Evolutionary conservation across 371 early-diverging fungal species (phyloP).

Genomic region (Paraphysoderma sedebokerense): DNA sequence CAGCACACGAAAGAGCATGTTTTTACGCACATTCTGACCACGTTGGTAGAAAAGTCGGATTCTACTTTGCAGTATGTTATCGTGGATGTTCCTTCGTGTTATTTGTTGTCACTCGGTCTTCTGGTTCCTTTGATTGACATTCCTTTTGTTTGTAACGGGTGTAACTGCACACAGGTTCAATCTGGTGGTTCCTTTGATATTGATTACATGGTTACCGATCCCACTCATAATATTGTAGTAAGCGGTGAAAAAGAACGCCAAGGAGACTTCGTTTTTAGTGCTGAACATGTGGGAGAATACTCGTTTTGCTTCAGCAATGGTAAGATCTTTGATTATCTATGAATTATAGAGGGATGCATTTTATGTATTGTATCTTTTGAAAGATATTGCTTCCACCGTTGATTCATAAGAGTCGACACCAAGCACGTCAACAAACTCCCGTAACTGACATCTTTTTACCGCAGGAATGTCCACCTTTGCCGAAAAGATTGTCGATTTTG

Average conservation of each 20-base stretch:
- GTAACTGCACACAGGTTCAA: constrained; percentile 44
- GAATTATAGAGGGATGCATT: too few relatives aligned
- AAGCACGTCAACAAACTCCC: neutral
- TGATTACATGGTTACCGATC: constrained; percentile 63
- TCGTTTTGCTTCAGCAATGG: constrained; percentile 81
- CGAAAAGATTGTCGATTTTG: constrained; percentile 83
- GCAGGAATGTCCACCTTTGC: constrained; percentile 59
- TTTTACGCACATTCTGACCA: constrained; percentile 50
- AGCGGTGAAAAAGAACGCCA: constrained; percentile 66
- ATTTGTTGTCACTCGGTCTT: neutral
- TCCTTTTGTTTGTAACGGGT: neutral
- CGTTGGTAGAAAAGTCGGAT: constrained; percentile 68
- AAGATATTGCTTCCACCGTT: too few relatives aligned
- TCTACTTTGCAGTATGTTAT: constrained; percentile 84
- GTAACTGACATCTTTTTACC: neutral
- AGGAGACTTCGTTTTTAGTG: constrained; percentile 77
- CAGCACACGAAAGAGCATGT: constrained; percentile 70
- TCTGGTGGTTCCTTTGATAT: constrained; percentile 82
- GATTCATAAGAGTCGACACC: neutral
- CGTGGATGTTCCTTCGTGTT: neutral
- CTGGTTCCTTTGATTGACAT: neutral
- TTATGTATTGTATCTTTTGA: too few relatives aligned
- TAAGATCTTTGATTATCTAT: neutral
- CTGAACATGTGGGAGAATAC: constrained; percentile 65
- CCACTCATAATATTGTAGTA: constrained; percentile 37